These are phyloP conservation scores for Fistulifera pelliculosa DNA, from an alignment of 108 stramenopile genomes.

Conservation along the genomic window DNA sequence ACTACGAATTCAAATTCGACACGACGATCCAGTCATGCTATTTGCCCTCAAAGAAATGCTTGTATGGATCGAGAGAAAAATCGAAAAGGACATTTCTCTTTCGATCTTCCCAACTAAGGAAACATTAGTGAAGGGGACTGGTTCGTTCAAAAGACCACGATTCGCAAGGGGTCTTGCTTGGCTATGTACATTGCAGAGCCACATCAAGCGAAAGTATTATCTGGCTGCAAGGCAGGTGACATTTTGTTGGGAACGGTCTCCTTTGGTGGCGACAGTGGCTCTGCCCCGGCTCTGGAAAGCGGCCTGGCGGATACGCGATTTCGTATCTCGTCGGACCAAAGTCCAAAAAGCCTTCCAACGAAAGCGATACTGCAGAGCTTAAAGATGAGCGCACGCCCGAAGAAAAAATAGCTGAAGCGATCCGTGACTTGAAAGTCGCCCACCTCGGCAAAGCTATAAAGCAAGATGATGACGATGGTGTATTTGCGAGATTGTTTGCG, in stretches of 20 bases:
- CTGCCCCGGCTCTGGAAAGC: constrained; percentile 35
- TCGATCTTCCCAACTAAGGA: constrained; percentile 26
- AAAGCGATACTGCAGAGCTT: constrained; percentile 11
- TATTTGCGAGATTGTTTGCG: constrained; percentile 23
- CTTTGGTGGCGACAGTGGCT: constrained; percentile 15
- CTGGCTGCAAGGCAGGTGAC: constrained; percentile 31
- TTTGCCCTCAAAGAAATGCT: constrained; percentile 29
- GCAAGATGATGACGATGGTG: constrained; percentile 17
- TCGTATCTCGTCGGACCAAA: constrained; percentile 27
- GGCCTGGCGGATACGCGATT: constrained; percentile 35
- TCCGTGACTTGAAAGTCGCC: constrained; percentile 26
- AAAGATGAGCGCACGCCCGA: constrained; percentile 35
- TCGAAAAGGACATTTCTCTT: constrained; percentile 28
- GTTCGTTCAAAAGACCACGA: constrained; percentile 23
- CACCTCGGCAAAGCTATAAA: constrained; percentile 28
- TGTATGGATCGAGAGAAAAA: constrained; percentile 36
- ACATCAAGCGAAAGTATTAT: constrained; percentile 19
- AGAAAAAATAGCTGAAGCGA: constrained; percentile 37
- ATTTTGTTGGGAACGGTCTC: constrained; percentile 20
- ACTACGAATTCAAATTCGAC: constrained; percentile 31
- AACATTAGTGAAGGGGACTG: constrained; percentile 17
- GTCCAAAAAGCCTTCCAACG: constrained; percentile 13
- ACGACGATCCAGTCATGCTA: constrained; percentile 31
- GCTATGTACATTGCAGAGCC: constrained; percentile 34
- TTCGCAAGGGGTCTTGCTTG: constrained; percentile 22